phyloP scores from a whole-genome alignment of 2,329 filamentous ascomycete species.

The Elsinoe necatrix region DNA sequence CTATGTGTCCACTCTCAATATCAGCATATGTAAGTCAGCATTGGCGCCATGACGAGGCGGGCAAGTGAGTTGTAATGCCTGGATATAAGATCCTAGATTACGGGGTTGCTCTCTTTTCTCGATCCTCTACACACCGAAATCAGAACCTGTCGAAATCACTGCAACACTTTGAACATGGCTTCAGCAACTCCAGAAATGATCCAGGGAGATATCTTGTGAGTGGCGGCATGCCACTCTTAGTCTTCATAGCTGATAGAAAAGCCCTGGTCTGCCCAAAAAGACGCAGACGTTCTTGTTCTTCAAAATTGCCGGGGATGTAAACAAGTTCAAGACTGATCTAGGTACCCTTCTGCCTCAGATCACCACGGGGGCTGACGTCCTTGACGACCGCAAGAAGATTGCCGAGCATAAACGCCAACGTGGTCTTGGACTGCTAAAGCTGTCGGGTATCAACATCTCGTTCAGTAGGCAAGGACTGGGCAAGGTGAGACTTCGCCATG shows the following conservation, averaged over 20 bases:
- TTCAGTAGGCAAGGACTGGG: slow-evolving; percentile 23
- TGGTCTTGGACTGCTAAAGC: slow-evolving; percentile 19
- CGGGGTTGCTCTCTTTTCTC: too few species aligned
- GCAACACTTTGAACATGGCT: background rate
- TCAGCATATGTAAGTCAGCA: too few species aligned
- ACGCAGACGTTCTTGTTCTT: slow-evolving; percentile 26
- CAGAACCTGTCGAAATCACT: background rate
- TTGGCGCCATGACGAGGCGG: too few species aligned
- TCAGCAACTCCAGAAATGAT: slow-evolving; percentile 20
- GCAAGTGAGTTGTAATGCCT: too few species aligned
- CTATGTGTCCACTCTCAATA: too few species aligned
- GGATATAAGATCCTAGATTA: too few species aligned
- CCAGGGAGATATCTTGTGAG: slow-evolving; percentile 25
- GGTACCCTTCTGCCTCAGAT: slow-evolving; percentile 21
- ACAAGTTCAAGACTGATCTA: slow-evolving; percentile 21
- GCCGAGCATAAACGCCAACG: slow-evolving; percentile 18
- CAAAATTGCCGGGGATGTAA: slow-evolving; percentile 20
- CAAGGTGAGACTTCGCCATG: slow-evolving; percentile 19
- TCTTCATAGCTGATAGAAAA: background rate
- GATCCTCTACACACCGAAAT: background rate
- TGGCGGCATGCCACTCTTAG: background rate
- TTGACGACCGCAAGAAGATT: slow-evolving; percentile 21
- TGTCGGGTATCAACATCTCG: slow-evolving; percentile 22
- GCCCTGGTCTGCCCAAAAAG: slow-evolving; percentile 23
- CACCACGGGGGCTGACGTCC: slow-evolving; percentile 20